Base-by-base conservation (phyloP, 345 rosid species). In the Turnera subulata region DNA sequence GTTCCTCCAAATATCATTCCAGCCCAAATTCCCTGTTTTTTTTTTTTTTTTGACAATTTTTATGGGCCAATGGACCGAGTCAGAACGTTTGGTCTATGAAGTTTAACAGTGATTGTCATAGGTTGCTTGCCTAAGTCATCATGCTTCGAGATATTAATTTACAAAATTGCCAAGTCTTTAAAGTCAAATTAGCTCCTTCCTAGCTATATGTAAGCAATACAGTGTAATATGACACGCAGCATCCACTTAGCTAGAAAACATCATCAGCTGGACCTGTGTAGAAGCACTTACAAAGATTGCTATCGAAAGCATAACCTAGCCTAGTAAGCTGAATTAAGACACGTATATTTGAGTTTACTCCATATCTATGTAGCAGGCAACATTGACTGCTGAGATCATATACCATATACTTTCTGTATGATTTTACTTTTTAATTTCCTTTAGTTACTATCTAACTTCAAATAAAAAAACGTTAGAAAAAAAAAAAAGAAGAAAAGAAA, bases 1-100 rank as follows among this genome's bases (percentile, higher is more conserved):
- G 96, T 85, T 47, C 96, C 94, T n/a, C 89, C 94, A 22, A 84
- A 84, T 2, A 89, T 89, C 96, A 84, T 89, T 53, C 96, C 96
- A 40, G 78, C 91, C 96, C 96, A 89, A n/a, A 89, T 82, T 32
- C 96, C 94, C 96, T 88, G 18, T 2, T 44, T 42, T 29, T 23
- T 32, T 20, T 26, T 39, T 14, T 35, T 40, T 57, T 32, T 20
- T 8, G 23, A 1, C 24, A 46, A 6, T 2, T 13, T 40, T 40
- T 40, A 11, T 21, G 11, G 5, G 14, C 4, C 19, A 17, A 20
- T 10, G 4, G 45, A 10, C 2, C 3, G 45, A 3, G 13, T 40
- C 11, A 10, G 11, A 10, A 11, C 11, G 45, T 40, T 15, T 3
- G 4, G 45, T 40, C 45, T 40, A 10, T 35, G 11, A 2, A 1